A percentile compares a stretch with the other conserved stretches of the same genome.
phyloP scores from a whole-genome alignment of 805 yeast species.

The Wickerhamomyces ciferrii region DNA sequence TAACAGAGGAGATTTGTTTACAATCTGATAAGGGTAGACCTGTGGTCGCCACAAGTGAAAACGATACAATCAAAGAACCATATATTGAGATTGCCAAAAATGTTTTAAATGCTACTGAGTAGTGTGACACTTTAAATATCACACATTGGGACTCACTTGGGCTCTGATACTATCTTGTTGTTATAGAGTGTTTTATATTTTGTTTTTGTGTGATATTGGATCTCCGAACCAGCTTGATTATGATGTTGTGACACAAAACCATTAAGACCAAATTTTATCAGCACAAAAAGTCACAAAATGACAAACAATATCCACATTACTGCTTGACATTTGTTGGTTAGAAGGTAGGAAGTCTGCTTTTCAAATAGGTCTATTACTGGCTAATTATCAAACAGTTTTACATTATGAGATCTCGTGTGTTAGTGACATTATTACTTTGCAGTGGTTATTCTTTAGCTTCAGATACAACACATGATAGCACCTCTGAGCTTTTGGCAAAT shows the following conservation, averaged over 20 bases:
- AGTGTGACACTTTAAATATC: too few species aligned
- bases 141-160: too few species aligned
- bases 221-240: not conserved
- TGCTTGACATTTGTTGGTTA: too few species aligned
- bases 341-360: too few species aligned
- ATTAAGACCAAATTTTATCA: too few species aligned
- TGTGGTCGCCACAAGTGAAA: slow-evolving; percentile 39
- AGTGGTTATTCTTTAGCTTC: not conserved
- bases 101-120: slow-evolving; percentile 13
- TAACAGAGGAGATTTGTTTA: slow-evolving; percentile 52
- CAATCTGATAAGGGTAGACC: slow-evolving; percentile 67
- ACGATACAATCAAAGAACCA: slow-evolving; percentile 30
- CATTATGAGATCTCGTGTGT: too few species aligned
- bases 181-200: too few species aligned
- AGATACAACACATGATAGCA: not conserved
- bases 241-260: not conserved
- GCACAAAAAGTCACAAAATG: not conserved
- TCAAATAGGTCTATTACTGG: too few species aligned
- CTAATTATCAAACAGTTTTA: too few species aligned
- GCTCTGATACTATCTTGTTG: too few species aligned
- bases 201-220: not conserved
- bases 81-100: slow-evolving; percentile 45
- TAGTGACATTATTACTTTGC: too few species aligned
- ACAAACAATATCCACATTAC: too few species aligned
- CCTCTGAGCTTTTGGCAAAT: not conserved